Percentiles rank a stretch among this genome's conserved stretches.
Evolutionary conservation across 148 eudicot genomes (phyloP).

Genomic region (Cornus florida): DNA sequence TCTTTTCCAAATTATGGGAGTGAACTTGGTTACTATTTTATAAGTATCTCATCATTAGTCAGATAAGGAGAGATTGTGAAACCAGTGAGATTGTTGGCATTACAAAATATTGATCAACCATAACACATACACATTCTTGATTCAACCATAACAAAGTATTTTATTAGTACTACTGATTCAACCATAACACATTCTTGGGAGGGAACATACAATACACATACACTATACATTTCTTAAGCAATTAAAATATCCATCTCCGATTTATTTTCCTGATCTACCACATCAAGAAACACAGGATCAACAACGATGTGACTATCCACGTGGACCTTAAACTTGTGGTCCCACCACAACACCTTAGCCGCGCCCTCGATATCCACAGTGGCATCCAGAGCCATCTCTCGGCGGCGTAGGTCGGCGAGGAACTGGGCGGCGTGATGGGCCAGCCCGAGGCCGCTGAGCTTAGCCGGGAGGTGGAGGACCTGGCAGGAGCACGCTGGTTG

Average conservation of each 20-base stretch:
- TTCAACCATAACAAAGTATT: too few species aligned
- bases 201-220: neutral
- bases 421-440: conserved; percentile 59
- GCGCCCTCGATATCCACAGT: conserved; percentile 60
- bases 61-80: too few species aligned
- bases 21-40: too few species aligned
- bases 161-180: too few species aligned
- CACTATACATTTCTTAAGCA: neutral
- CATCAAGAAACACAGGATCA: conserved; percentile 88
- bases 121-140: too few species aligned
- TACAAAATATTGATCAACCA: too few species aligned
- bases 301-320: conserved; percentile 77
- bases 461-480: conserved; percentile 62
- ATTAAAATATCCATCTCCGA: conserved; percentile 60
- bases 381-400: conserved; percentile 86
- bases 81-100: too few species aligned
- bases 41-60: too few species aligned
- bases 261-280: conserved; percentile 75
- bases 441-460: conserved; percentile 72
- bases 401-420: conserved; percentile 51
- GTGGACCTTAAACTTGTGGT: conserved; percentile 70
- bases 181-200: too few species aligned
- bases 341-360: conserved; percentile 82
- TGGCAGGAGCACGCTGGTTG: conserved; percentile 68
- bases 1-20: too few species aligned